phyloP scores from a whole-genome alignment of 768 basidiomycete genomes.

The Sporobolomyces pararoseus region DNA sequence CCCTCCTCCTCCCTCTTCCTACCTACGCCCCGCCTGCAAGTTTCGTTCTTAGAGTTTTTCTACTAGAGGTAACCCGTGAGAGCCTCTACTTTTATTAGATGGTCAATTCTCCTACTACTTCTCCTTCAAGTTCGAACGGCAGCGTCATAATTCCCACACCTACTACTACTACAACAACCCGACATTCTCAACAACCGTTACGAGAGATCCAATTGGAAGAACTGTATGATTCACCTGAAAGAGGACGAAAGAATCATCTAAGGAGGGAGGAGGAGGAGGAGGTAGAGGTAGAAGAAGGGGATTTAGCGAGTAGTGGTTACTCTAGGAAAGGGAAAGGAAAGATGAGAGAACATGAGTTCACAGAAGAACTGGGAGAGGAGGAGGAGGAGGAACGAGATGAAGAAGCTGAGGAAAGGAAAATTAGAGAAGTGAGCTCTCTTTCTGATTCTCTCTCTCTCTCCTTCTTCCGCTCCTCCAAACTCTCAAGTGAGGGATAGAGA shows the following conservation, averaged over 20 bases:
- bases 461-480: too few relatives aligned
- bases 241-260: neutral
- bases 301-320: neutral
- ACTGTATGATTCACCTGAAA: constrained; percentile 17
- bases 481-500: too few relatives aligned
- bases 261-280: neutral
- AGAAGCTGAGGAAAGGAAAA: constrained; percentile 2
- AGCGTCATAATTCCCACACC: too few relatives aligned
- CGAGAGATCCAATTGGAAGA: constrained; percentile 1
- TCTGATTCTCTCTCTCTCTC: neutral
- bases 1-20: neutral
- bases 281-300: neutral
- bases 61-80: too few relatives aligned
- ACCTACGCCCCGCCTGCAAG: too few relatives aligned
- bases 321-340: constrained; percentile 11
- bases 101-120: too few relatives aligned
- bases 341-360: neutral
- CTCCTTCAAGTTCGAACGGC: too few relatives aligned
- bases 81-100: too few relatives aligned
- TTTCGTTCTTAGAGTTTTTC: too few relatives aligned
- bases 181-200: neutral
- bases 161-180: too few relatives aligned
- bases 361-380: neutral
- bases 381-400: constrained; percentile 3
- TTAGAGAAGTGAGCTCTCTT: neutral